Conservation (phyloP, 2,329 filamentous ascomycete species). For the Epichloe uncinata region DNA sequence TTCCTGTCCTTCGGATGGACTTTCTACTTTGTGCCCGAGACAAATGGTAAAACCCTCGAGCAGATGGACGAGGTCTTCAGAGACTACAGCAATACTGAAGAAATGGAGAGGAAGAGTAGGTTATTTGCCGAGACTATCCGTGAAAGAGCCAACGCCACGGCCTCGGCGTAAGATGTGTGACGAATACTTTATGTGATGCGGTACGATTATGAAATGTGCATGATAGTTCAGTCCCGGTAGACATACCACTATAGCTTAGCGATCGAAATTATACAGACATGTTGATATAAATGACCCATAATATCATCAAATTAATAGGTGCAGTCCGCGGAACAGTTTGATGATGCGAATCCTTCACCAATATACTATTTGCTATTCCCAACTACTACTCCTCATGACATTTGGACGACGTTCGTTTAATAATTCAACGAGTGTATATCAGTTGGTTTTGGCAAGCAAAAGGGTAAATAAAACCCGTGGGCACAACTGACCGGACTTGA, state of each 20-base stretch:
- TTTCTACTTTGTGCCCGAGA: slow-evolving; percentile 43
- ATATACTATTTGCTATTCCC: neutral
- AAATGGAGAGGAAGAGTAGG: slow-evolving; percentile 5
- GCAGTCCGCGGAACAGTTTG: no score
- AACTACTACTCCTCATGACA: neutral
- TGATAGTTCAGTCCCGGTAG: neutral
- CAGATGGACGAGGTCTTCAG: slow-evolving; percentile 34
- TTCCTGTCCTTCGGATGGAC: slow-evolving; percentile 40
- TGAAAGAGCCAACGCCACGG: neutral
- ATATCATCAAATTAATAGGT: no score
- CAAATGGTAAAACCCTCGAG: slow-evolving; percentile 38
- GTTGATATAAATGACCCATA: no score
- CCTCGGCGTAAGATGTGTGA: neutral
- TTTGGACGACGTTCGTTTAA: neutral
- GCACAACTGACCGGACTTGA: no score
- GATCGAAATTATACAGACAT: neutral
- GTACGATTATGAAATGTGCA: neutral
- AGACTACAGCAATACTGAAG: slow-evolving; percentile 12
- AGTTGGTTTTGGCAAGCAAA: neutral
- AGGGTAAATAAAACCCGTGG: neutral
- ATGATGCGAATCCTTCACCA: neutral
- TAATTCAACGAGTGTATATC: neutral
- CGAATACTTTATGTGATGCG: neutral
- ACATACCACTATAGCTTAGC: neutral
- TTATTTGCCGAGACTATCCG: slow-evolving; percentile 4